Conservation (phyloP, 2,329 filamentous ascomycete species). For the Mycosphaerella sp. region DNA sequence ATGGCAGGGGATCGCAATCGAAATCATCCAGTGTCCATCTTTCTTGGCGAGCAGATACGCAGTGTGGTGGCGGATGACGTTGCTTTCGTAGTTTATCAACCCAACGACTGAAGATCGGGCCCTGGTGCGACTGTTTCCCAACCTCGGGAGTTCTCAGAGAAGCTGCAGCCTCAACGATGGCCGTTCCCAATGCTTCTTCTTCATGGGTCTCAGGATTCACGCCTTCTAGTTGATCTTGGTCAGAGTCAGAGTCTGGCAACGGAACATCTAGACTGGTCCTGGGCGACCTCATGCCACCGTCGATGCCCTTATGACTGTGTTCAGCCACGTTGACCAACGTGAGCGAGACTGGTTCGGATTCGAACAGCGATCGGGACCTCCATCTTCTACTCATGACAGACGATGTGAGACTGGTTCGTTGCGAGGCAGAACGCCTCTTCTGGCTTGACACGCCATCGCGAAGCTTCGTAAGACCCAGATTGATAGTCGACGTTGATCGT, state of each 20-base stretch:
- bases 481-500: constrained; percentile 9
- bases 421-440: constrained; percentile 4
- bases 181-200: background rate
- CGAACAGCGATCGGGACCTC: constrained; percentile 5
- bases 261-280: background rate
- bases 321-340: constrained; percentile 16
- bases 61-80: constrained; percentile 43
- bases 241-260: constrained; percentile 7
- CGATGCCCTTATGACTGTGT: constrained; percentile 4
- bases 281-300: background rate
- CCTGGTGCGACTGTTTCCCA: background rate
- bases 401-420: constrained; percentile 16
- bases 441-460: background rate
- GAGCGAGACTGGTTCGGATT: background rate
- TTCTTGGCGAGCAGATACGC: constrained; percentile 31
- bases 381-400: constrained; percentile 10
- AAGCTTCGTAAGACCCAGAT: constrained; percentile 11
- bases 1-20: constrained; percentile 12
- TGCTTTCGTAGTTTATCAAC: constrained; percentile 60
- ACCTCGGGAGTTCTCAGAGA: background rate
- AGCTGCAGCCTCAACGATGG: background rate
- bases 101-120: constrained; percentile 58
- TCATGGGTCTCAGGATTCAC: background rate
- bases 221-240: background rate
- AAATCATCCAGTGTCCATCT: constrained; percentile 36